A percentile compares a stretch with the other conserved stretches of the same genome.
phyloP scores from a whole-genome alignment of 1,284 basidiomycete species.

The Puccinia coronata region DNA sequence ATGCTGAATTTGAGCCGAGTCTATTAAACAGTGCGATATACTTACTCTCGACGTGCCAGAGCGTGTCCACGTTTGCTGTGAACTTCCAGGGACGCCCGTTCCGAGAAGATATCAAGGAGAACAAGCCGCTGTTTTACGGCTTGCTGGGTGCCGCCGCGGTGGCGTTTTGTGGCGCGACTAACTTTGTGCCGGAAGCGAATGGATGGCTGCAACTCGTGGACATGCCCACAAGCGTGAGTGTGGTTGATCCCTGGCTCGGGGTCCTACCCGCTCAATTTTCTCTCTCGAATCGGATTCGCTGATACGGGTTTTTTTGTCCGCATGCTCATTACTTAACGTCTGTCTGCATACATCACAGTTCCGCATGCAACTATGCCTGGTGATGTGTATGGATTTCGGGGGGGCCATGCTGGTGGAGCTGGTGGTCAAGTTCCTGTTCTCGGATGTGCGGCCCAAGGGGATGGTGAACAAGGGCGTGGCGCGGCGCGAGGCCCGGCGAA shows the following conservation, averaged over 20 bases:
- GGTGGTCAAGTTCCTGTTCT: slow-evolving; percentile 81
- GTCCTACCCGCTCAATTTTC: not conserved
- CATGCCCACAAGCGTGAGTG: slow-evolving; percentile 73
- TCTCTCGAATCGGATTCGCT: not conserved
- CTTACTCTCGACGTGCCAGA: slow-evolving; percentile 71
- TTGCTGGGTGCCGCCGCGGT: slow-evolving; percentile 75
- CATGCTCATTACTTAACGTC: too few species aligned
- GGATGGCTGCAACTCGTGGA: slow-evolving; percentile 95
- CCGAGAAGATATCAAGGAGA: slow-evolving; percentile 92
- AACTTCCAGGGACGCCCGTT: slow-evolving; percentile 97
- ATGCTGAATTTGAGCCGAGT: slow-evolving; percentile 90
- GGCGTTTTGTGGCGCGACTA: slow-evolving; percentile 87
- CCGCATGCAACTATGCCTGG: slow-evolving; percentile 71
- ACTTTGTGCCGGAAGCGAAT: slow-evolving; percentile 93
- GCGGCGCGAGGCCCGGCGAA: slow-evolving; percentile 51
- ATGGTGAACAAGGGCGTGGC: slow-evolving; percentile 74
- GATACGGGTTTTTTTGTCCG: not conserved
- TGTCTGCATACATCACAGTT: too few species aligned
- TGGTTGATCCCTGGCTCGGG: too few species aligned
- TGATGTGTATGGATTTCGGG: slow-evolving; percentile 84
- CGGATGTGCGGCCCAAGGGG: slow-evolving; percentile 78
- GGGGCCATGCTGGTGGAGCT: slow-evolving; percentile 84
- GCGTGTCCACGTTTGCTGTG: slow-evolving; percentile 93
- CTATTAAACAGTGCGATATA: slow-evolving; percentile 93
- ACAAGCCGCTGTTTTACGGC: slow-evolving; percentile 85